Evolutionary conservation across 345 rosid genomes (phyloP), one percentile per base, ranked within the genome.

Genomic region (Corymbia maculata): DNA sequence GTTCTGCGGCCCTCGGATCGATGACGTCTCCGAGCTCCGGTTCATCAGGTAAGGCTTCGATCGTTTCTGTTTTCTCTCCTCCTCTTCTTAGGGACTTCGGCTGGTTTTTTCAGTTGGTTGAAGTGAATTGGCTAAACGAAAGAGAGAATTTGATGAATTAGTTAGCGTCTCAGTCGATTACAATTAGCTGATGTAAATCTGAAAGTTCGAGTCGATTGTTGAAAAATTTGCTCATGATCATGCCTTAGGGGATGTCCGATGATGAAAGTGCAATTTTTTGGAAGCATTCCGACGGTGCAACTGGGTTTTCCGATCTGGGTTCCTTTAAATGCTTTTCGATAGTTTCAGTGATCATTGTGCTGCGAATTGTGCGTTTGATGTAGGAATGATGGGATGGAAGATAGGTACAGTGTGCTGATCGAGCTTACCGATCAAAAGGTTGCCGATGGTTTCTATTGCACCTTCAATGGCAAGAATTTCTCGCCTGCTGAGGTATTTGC

Each of bases 301-400:
- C 49, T 75, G 26, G 11, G 8, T 9, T 36, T 36, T 19, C 49
- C 49, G 6, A 3, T 9, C 49, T 36, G 26, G 82, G 3, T 9
- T 75, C 49, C 19, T 75, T 5, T 9, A 36, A 19, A 75, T 75
- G 49, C 26, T 75, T 3, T 36, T 4, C 36, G 5, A 3, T 10
- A 2, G 49, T 75, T 17, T 75, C 42, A 36, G 26, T 75, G 82
- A 75, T 36, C 82, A 2, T 19, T 36, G 47, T 19, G 2, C 19
- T 75, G 49, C 26, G 82, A 75, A 36, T 75, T 75, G 80, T 75
- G 82, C 50, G n/a, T 57, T 84, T 22, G 26, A 59, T 49, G 80
- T 88, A 96, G 99, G 95, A 97, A 98, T 57, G 99, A 96, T 90
- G 99, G 91, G 42, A 93, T 97, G 95, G 99, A 98, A 89, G 99